Percentiles rank a stretch among this genome's conserved stretches.
Conservation (phyloP, 2,329 filamentous ascomycete species). For the Plectosphaerella plurivora region DNA sequence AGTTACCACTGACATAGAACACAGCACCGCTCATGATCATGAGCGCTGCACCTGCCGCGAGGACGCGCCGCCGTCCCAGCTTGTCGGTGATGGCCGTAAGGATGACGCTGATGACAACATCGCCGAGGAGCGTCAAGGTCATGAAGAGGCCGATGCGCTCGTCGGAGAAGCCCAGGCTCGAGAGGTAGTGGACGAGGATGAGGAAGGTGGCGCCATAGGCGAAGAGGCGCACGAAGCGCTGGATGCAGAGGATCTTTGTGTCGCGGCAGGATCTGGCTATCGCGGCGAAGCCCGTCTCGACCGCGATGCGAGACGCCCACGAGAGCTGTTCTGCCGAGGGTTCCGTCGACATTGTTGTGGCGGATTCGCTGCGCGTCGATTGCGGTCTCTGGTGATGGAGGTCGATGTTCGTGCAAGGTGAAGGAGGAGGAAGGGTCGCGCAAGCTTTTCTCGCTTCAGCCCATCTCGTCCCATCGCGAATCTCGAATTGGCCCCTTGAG, state of each 20-base stretch:
- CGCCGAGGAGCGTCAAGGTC: slow-evolving; percentile 58
- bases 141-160: slow-evolving; percentile 58
- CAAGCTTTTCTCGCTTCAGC: too few species aligned
- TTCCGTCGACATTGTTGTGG: neutral
- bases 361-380: neutral
- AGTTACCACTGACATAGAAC: slow-evolving; percentile 49
- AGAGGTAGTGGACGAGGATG: slow-evolving; percentile 53
- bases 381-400: too few species aligned
- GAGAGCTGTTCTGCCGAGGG: neutral
- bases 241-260: slow-evolving; percentile 52
- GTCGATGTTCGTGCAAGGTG: too few species aligned
- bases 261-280: slow-evolving; percentile 33
- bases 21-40: slow-evolving; percentile 52
- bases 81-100: slow-evolving; percentile 56
- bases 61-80: slow-evolving; percentile 47
- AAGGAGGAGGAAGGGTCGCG: too few species aligned
- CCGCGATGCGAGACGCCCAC: neutral
- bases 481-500: too few species aligned
- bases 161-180: slow-evolving; percentile 43
- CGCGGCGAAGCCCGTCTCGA: neutral
- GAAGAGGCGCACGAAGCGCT: slow-evolving; percentile 58
- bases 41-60: slow-evolving; percentile 47
- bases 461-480: too few species aligned
- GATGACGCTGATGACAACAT: slow-evolving; percentile 53
- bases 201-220: slow-evolving; percentile 58